A percentile compares a stretch with the other conserved stretches of the same genome.
Conservation (phyloP, 164 flowering plant genomes). For the Houttuynia cordata region DNA sequence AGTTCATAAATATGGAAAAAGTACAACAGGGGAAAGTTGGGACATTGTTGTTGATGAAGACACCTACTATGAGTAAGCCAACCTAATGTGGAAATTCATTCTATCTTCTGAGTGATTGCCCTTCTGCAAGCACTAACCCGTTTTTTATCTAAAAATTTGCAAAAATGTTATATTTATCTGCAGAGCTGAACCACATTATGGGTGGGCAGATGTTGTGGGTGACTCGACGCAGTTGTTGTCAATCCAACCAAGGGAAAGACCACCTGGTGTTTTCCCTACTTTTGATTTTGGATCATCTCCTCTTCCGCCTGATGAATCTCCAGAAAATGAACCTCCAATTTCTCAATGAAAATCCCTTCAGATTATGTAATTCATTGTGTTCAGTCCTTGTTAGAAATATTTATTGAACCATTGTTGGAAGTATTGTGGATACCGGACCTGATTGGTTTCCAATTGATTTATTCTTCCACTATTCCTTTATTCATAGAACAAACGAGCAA, state of each 20-base stretch:
- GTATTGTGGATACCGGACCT: slow-evolving; percentile 1
- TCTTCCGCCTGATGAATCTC: slow-evolving; percentile 29
- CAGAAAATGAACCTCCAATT: slow-evolving; percentile 18
- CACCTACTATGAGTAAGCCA: slow-evolving; percentile 85
- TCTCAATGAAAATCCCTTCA: slow-evolving; percentile 10
- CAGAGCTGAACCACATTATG: slow-evolving; percentile 97
- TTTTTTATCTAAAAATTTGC: background rate
- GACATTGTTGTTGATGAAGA: slow-evolving; percentile 89
- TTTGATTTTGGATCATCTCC: slow-evolving; percentile 55
- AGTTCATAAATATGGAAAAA: slow-evolving; percentile 96
- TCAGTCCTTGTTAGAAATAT: slow-evolving; percentile 5
- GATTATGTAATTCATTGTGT: background rate
- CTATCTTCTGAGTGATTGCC: background rate
- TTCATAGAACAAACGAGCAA: background rate
- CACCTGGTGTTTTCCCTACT: slow-evolving; percentile 73
- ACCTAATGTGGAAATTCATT: background rate
- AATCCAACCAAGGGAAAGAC: slow-evolving; percentile 67
- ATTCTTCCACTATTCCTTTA: slow-evolving; percentile 15
- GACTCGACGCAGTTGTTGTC: slow-evolving; percentile 84
- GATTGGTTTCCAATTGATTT: slow-evolving; percentile 22
- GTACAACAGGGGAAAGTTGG: slow-evolving; percentile 98
- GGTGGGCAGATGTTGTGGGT: slow-evolving; percentile 98
- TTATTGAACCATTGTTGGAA: slow-evolving; percentile 1
- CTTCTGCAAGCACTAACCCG: background rate
- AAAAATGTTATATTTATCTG: slow-evolving; percentile 4